Evolutionary conservation across 805 yeast species (phyloP).

Genomic region (Cyberlindnera subsufficiens): DNA sequence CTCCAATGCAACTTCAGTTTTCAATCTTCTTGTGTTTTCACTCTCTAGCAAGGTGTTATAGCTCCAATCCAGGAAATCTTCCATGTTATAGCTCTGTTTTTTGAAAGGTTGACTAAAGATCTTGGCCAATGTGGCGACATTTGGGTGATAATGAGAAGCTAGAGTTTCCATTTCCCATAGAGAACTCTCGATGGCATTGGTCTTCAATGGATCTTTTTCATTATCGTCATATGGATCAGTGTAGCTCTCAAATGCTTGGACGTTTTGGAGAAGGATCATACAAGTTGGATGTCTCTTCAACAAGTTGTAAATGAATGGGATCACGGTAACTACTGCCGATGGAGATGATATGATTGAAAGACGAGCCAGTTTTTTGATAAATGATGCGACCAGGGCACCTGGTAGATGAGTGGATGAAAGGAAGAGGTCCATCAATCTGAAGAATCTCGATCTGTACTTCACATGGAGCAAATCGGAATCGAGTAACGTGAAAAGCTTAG

Average conservation of each 20-base stretch:
- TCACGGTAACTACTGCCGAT: conserved; percentile 76
- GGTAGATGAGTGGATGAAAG: conserved; percentile 85
- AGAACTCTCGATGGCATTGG: conserved; percentile 79
- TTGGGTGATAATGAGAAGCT: conserved; percentile 88
- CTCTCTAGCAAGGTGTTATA: conserved; percentile 60
- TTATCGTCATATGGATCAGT: conserved; percentile 60
- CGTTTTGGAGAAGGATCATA: conserved; percentile 75
- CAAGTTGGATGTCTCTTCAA: conserved; percentile 91
- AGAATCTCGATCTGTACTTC: conserved; percentile 78
- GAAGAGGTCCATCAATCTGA: conserved; percentile 81
- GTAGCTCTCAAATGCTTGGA: conserved; percentile 25
- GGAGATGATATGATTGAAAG: conserved; percentile 76
- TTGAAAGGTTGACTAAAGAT: conserved; percentile 86
- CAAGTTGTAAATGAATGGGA: conserved; percentile 89
- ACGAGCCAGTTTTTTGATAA: conserved; percentile 77
- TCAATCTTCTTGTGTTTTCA: conserved; percentile 59
- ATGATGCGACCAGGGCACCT: conserved; percentile 77
- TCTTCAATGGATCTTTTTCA: conserved; percentile 70
- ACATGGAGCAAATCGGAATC: conserved; percentile 73
- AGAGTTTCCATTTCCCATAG: conserved; percentile 87
- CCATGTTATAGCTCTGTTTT: conserved; percentile 82
- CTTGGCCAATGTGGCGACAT: conserved; percentile 85
- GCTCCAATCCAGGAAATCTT: conserved; percentile 91
- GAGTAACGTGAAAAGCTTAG: conserved; percentile 73
- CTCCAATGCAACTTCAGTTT: conserved; percentile 74